Percentiles rank a stretch among this genome's conserved stretches.
Evolutionary conservation across 257 asterid species (phyloP).

Genomic region (Solanum piurae): DNA sequence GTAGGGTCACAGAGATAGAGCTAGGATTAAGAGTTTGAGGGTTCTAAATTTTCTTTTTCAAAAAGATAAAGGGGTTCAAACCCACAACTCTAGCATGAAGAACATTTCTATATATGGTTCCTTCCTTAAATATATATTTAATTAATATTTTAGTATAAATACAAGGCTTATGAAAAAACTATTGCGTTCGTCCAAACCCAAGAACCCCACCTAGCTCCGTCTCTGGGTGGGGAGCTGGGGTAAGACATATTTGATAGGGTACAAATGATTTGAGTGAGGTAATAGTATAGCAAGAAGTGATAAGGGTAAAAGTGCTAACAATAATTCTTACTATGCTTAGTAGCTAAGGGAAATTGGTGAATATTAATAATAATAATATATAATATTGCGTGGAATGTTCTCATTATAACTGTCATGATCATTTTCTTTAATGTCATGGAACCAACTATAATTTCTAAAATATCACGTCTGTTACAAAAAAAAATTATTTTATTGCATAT

Average conservation of each 20-base stretch:
- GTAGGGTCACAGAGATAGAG: accelerated
- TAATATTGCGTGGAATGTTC: not conserved
- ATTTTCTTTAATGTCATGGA: not conserved
- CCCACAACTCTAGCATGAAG: too few relatives aligned
- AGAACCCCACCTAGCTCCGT: too few relatives aligned
- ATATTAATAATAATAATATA: not conserved
- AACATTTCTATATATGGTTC: too few relatives aligned
- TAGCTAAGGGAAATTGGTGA: not conserved
- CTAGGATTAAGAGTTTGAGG: accelerated
- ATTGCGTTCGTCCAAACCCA: accelerated
- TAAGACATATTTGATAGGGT: not conserved
- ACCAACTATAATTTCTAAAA: not conserved
- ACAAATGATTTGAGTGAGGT: not conserved
- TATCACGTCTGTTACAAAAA: not conserved
- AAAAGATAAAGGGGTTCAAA: too few relatives aligned
- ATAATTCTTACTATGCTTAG: not conserved
- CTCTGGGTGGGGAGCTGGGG: not conserved
- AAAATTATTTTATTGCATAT: not conserved
- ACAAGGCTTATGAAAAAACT: accelerated
- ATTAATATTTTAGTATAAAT: too few relatives aligned
- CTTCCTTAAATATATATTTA: too few relatives aligned
- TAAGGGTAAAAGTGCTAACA: not conserved
- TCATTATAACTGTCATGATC: not conserved
- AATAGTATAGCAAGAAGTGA: not conserved
- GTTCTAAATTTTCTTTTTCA: too few relatives aligned